Conservation (phyloP, 2,329 filamentous ascomycete genomes). For the Phaeophleospora eucalypticola region DNA sequence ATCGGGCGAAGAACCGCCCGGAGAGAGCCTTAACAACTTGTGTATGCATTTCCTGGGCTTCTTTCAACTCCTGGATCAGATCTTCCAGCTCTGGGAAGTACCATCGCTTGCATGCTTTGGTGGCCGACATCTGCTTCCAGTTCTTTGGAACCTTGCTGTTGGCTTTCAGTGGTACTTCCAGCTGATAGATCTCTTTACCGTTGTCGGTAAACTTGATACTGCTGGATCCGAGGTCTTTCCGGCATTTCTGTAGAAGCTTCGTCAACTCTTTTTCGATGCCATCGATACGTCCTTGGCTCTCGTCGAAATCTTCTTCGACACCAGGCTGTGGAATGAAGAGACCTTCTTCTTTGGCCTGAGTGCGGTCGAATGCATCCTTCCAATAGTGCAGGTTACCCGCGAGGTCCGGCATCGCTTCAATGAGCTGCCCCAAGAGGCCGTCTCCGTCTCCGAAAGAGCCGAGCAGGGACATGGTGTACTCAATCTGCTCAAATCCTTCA, state of each 20-base stretch:
- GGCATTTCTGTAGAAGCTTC: constrained; percentile 65
- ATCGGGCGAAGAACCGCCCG: constrained; percentile 76
- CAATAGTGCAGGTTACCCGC: constrained; percentile 71
- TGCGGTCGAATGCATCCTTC: constrained; percentile 86
- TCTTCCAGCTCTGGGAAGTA: constrained; percentile 81
- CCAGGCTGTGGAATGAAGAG: constrained; percentile 80
- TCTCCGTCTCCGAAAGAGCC: constrained; percentile 69
- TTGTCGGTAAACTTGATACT: constrained; percentile 61
- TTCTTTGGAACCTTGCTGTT: constrained; percentile 70
- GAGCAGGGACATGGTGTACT: constrained; percentile 83
- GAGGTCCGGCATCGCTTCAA: constrained; percentile 82
- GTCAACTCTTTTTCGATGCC: constrained; percentile 70
- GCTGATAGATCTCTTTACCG: constrained; percentile 94
- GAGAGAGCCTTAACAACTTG: constrained; percentile 88
- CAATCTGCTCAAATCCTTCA: constrained; percentile 96
- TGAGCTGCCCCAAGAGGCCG: constrained; percentile 77
- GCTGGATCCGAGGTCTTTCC: constrained; percentile 69
- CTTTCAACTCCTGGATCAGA: constrained; percentile 82
- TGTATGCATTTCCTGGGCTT: constrained; percentile 87
- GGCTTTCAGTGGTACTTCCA: constrained; percentile 80
- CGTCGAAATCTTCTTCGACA: constrained; percentile 88
- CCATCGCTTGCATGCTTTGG: constrained; percentile 83
- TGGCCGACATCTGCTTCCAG: constrained; percentile 97
- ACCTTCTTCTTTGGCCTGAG: constrained; percentile 71
- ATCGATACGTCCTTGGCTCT: constrained; percentile 72